Evolutionary conservation across 306 rosid species (phyloP).

Genomic region (Albizia julibrissin): DNA sequence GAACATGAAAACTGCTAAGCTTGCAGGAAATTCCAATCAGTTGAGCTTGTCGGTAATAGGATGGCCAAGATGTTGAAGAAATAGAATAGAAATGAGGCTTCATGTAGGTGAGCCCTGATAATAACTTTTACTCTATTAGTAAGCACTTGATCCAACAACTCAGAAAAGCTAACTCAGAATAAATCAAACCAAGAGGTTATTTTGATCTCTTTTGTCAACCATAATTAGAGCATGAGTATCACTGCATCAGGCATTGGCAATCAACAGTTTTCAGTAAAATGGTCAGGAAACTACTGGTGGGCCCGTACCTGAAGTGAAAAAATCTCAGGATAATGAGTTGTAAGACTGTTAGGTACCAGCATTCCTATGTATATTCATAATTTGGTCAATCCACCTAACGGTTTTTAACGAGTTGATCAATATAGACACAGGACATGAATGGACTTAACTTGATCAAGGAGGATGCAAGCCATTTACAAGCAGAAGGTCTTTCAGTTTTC

Average conservation of each 20-base stretch:
- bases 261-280: background rate
- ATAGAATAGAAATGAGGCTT: background rate
- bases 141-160: background rate
- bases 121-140: background rate
- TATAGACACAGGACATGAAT: slow-evolving; percentile 25
- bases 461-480: slow-evolving; percentile 12
- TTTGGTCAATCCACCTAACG: background rate
- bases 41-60: background rate
- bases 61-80: slow-evolving; percentile 1
- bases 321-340: background rate
- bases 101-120: background rate
- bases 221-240: background rate
- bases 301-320: background rate
- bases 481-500: background rate
- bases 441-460: background rate
- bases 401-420: background rate
- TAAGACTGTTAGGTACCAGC: background rate
- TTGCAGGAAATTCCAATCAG: background rate
- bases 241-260: background rate
- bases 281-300: background rate
- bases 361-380: background rate
- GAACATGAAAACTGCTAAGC: background rate
- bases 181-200: background rate
- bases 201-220: background rate
- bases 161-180: background rate